Percentiles rank a stretch among this genome's conserved stretches.
These are phyloP conservation scores for Corinectria fuckeliana DNA, from an alignment of 2,329 filamentous ascomycete species.

Conservation along the genomic window DNA sequence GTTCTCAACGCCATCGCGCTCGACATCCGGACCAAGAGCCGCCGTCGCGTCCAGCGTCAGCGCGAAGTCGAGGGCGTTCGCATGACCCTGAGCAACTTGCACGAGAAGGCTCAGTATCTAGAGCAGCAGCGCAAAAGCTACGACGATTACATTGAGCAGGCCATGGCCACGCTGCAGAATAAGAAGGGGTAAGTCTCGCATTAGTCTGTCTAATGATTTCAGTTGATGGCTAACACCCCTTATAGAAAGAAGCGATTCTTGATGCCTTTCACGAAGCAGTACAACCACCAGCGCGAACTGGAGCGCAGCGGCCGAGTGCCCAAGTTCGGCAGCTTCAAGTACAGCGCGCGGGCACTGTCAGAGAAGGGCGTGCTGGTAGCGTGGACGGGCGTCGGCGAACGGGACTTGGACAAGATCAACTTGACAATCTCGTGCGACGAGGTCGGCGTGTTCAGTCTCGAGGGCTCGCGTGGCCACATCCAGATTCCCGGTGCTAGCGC, in stretches of 20 bases:
- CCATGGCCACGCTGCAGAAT: conserved; percentile 95
- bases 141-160: conserved; percentile 99
- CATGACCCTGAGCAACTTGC: conserved; percentile 75
- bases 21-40: conserved; percentile 96
- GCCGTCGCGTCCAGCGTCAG: conserved; percentile 87
- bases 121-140: conserved; percentile 97
- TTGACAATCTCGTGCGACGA: conserved; percentile 93
- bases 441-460: conserved; percentile 91
- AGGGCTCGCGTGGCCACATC: conserved; percentile 89
- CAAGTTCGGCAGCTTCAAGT: conserved; percentile 98
- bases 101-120: conserved; percentile 88
- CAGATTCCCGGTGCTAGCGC: conserved; percentile 95
- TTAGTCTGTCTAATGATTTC: not conserved
- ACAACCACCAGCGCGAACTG: conserved; percentile 96
- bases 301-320: conserved; percentile 91
- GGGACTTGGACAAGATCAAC: conserved; percentile 90
- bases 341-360: conserved; percentile 84
- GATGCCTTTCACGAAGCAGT: conserved; percentile 96
- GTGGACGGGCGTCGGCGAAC: conserved; percentile 85
- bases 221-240: conserved; percentile 23
- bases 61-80: conserved; percentile 87
- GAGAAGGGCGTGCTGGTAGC: conserved; percentile 94
- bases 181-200: conserved; percentile 77
- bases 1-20: conserved; percentile 96
- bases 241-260: conserved; percentile 86